Evolutionary conservation across 495 filamentous ascomycete genomes (phyloP).

Genomic region (Xylaria scruposa): DNA sequence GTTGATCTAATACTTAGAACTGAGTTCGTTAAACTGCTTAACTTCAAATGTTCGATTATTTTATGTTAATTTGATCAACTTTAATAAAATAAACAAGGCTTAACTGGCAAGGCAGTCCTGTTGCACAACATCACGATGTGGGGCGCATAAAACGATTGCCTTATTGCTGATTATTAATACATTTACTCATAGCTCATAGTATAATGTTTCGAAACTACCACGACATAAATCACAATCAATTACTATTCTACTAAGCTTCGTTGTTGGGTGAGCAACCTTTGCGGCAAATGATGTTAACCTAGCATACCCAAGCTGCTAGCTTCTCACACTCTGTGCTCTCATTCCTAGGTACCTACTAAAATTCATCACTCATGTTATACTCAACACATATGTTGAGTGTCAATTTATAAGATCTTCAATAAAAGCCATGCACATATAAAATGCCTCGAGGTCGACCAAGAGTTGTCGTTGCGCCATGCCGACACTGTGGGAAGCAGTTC

Average conservation of each 20-base stretch:
- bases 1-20: neutral
- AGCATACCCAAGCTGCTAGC: neutral
- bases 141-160: too few species aligned
- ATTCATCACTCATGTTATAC: neutral
- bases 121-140: too few species aligned
- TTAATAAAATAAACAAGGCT: neutral
- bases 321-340: neutral
- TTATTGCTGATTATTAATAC: too few species aligned
- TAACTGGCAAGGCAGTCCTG: too few species aligned
- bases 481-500: slow-evolving; percentile 59
- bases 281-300: too few species aligned
- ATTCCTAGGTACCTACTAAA: too few species aligned
- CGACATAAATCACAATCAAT: neutral
- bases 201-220: neutral
- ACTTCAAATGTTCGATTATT: neutral
- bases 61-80: neutral
- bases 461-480: slow-evolving; percentile 42
- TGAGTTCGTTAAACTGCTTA: neutral
- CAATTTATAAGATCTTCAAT: neutral
- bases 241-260: slow-evolving; percentile 5
- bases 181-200: too few species aligned
- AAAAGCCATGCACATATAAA: slow-evolving; percentile 4
- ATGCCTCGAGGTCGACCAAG: slow-evolving; percentile 31
- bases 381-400: neutral
- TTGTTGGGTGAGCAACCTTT: neutral